Evolutionary conservation across 192 early-diverging fungal species (phyloP), one percentile per base, ranked within the genome.

Genomic region (Linnemannia schmuckeri): DNA sequence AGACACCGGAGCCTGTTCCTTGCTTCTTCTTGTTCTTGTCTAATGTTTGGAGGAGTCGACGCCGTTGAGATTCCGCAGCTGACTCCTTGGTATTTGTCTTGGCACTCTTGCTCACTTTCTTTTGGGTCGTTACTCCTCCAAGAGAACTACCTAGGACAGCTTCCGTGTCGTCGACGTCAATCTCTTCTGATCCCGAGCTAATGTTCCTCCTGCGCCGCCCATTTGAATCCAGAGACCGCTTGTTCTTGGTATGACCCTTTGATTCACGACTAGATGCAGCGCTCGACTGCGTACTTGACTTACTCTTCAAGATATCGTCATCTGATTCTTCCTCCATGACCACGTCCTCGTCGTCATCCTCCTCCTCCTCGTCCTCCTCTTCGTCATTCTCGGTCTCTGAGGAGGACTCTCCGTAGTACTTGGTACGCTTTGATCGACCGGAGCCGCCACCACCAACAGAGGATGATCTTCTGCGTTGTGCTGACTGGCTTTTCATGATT

Each of bases 11-110:
- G 37, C 80, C 74, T 6, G 38, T 52, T 38, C 80, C 74, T 22
- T 81, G 78, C 61, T 74, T 86, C 79, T 75, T 76, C 38, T 80
- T 80, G 68, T 61, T 81, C 57, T 86, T 86, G 79, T 86, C 84
- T 20, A 86, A 44, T 17, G 17, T 77, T 57, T 52, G 72, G 9
- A 86, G 54, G 6, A 86, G 84, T 33, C 83, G 61, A 33, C 74
- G 78, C 69, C 83, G 72, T 75, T 85, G 83, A 7, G 83, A 79
- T 41, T 85, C 83, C 13, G 77, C 83, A 6, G 78, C 74, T 3
- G 83, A 85, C 37, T 74, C 77, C 40, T 74, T 85, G 27, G 74
- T 18, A 18, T 17, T 66, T 20, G 55, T 35, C 46, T 72, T 63
- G 72, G 24, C 40, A 13, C 33, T 70, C 78, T 79, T 85, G 18